Evolutionary conservation across 2,329 filamentous ascomycete species (phyloP), one percentile per base, ranked within the genome.

Genomic region (Cercospora citrullina): DNA sequence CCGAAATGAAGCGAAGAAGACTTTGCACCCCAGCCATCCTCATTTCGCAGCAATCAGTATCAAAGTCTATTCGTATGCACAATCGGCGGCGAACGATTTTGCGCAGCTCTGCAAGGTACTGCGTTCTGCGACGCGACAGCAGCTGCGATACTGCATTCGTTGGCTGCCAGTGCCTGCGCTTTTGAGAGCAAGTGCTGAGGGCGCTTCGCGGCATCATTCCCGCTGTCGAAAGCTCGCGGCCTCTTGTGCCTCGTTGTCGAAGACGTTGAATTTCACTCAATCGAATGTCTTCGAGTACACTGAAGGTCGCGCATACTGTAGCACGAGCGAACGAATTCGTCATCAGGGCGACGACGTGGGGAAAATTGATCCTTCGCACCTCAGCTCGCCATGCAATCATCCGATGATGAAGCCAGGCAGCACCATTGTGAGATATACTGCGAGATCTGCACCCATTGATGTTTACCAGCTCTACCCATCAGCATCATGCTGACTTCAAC

Each of bases 11-110:
- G 16, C 55, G 16, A 58, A 58, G 26, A 58, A 58, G 55, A 58
- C 30, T 30, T 30, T 10, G 3, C 14, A 31, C 18, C 55, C 55
- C 55, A 30, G 55, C 55, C 55, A 30, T 31, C 55, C 55, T 58
- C 55, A 58, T 58, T 58, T 58, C 55, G 55, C 30, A 14, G 48
- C 48, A 23, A 23, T 53, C 48, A 23, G 48, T 53, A 53, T 53
- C 48, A 28, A 53, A 53, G 48, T 53, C 48, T 53, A 53, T 53
- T 53, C 12, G 48, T 53, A 14, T 53, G 48, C 21, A 53, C 48
- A 28, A 53, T 16, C 28, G 48, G 26, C 48, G 28, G 12, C 18
- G 18, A 23, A 53, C 10, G 18, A 26, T 14, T 23, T 23, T 53
- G 18, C 48, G 12, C 48, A 53, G 21, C 21, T 53, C 48, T 53